phyloP scores from a whole-genome alignment of 179 eudicot species.

The Carnegiea gigantea region DNA sequence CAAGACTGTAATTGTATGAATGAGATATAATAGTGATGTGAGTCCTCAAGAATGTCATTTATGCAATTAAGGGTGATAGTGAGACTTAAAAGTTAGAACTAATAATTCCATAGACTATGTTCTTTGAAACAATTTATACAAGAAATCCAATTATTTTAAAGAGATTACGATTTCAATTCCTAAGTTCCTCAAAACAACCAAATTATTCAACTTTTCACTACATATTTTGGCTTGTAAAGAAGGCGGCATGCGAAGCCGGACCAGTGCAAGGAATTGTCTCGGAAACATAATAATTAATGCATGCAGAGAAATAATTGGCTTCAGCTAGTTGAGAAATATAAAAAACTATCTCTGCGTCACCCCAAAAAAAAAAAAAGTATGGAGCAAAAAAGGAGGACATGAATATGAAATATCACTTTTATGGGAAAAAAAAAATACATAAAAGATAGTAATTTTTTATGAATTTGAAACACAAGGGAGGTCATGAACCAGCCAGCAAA shows the following conservation, averaged over 20 bases:
- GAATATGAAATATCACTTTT: neutral
- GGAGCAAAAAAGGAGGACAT: conserved; percentile 1
- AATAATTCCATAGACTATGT: too few relatives aligned
- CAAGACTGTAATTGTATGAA: too few relatives aligned
- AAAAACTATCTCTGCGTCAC: conserved; percentile 18
- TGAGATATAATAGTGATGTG: too few relatives aligned
- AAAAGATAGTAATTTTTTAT: neutral
- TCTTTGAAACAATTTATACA: too few relatives aligned
- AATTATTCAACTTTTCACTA: neutral
- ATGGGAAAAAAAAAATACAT: neutral
- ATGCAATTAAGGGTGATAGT: too few relatives aligned
- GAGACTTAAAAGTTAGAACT: too few relatives aligned
- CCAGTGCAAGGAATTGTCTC: conserved; percentile 24
- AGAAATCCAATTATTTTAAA: too few relatives aligned
- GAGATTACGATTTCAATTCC: too few relatives aligned
- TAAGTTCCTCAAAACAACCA: neutral
- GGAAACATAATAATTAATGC: conserved; percentile 10
- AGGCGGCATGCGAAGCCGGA: conserved; percentile 24
- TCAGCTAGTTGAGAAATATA: neutral
- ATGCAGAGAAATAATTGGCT: conserved; percentile 19
- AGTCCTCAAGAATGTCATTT: too few relatives aligned
- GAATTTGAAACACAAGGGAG: conserved; percentile 28
- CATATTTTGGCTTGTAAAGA: neutral
- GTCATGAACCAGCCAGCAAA: conserved; percentile 31
- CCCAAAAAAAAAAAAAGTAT: neutral